A percentile compares a stretch with the other conserved stretches of the same genome.
Conservation (phyloP, 768 basidiomycete species). For the Pulveroboletus sp. region DNA sequence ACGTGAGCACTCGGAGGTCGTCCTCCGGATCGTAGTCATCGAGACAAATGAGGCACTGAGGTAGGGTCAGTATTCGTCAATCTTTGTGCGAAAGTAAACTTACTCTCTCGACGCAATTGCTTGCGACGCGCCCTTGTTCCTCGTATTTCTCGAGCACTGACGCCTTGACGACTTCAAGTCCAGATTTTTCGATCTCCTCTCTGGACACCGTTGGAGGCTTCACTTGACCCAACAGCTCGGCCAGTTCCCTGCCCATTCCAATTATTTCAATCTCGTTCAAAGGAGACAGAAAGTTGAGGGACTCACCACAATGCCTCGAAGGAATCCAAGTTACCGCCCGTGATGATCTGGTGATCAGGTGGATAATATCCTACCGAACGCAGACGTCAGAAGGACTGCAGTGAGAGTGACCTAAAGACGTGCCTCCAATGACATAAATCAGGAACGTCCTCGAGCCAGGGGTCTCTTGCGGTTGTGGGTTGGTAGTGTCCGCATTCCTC, state of each 20-base stretch:
- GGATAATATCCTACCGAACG: constrained; percentile 76
- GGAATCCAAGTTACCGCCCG: constrained; percentile 72
- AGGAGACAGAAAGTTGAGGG: not conserved
- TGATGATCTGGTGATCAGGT: constrained; percentile 82
- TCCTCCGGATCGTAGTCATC: constrained; percentile 80
- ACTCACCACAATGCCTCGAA: constrained; percentile 75
- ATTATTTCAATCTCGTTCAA: not conserved
- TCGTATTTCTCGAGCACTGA: constrained; percentile 47
- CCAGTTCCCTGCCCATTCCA: constrained; percentile 57
- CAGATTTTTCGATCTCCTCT: constrained; percentile 83
- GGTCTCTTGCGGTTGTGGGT: constrained; percentile 22
- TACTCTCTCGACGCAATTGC: constrained; percentile 80
- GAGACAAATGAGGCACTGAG: constrained; percentile 79
- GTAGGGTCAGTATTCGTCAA: not conserved
- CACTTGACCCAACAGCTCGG: constrained; percentile 75
- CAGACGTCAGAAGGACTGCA: constrained; percentile 1
- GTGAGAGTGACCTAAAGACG: constrained; percentile 13
- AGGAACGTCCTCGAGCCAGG: constrained; percentile 60
- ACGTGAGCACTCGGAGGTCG: constrained; percentile 74
- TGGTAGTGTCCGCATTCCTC: constrained; percentile 18
- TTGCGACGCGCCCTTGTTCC: constrained; percentile 58
- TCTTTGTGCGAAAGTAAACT: constrained; percentile 23
- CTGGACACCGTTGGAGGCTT: constrained; percentile 80
- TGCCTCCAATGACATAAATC: constrained; percentile 87
- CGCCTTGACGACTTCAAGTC: constrained; percentile 70